These are phyloP conservation scores for Perkinsus chesapeaki DNA, from an alignment of 169 alveolate species.

Conservation along the genomic window DNA sequence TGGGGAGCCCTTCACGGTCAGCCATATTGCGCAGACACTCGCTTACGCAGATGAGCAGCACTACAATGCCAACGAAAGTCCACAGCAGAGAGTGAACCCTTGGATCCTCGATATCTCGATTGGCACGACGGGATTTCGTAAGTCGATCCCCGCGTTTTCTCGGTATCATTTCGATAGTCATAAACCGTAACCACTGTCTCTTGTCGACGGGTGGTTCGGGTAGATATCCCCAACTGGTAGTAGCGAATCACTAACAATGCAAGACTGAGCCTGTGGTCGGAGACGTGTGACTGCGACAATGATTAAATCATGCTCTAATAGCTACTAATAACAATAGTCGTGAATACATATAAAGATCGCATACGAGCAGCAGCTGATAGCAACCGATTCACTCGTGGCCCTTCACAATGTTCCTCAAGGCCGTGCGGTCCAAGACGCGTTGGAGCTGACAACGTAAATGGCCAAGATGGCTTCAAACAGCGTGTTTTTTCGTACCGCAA, in stretches of 20 bases:
- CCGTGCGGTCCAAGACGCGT: background rate
- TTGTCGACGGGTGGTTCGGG: background rate
- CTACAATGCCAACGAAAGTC: background rate
- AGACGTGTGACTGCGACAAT: background rate
- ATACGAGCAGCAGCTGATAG: background rate
- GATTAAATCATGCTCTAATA: background rate
- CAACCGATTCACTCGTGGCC: background rate
- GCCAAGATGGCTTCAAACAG: background rate
- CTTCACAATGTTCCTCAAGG: background rate
- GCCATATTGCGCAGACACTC: background rate
- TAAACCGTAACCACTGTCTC: no score
- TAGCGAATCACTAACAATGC: background rate
- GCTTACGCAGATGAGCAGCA: background rate
- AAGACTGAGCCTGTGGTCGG: background rate
- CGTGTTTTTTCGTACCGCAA: background rate
- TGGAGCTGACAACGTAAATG: background rate
- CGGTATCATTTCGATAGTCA: no score
- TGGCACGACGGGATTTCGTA: no score
- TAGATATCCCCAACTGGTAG: background rate
- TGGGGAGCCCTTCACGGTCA: background rate
- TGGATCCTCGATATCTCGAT: no score
- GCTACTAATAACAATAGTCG: background rate
- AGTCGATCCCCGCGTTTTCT: no score
- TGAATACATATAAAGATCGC: background rate
- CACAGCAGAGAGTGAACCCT: background rate